phyloP scores from a whole-genome alignment of 73 alveolate genomes.

The Blepharisma japonicum region DNA sequence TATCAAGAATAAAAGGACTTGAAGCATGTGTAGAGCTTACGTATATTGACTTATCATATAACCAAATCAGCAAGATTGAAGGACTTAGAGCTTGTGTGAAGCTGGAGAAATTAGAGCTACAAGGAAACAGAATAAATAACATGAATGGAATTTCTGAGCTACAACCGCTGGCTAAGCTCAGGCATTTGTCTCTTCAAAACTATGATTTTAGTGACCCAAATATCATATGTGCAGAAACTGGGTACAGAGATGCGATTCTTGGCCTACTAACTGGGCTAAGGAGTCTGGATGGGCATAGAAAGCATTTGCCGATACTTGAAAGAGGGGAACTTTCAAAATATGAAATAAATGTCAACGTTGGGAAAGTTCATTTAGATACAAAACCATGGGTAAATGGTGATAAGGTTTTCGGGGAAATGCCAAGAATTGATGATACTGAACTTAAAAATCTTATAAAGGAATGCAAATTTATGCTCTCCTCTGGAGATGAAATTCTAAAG shows the following conservation, averaged over 20 bases:
- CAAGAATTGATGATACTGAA: background rate
- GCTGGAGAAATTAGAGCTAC: background rate
- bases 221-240: background rate
- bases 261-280: background rate
- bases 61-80: conserved; percentile 6
- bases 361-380: background rate
- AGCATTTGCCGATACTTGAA: background rate
- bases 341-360: conserved; percentile 3
- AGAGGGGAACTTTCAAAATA: conserved; percentile 5
- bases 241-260: background rate
- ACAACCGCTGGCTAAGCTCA: background rate
- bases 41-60: background rate
- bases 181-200: background rate
- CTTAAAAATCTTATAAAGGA: background rate
- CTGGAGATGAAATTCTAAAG: conserved; percentile 6
- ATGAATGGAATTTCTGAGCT: conserved; percentile 3
- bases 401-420: background rate
- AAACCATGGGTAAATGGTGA: conserved; percentile 12
- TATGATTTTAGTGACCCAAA: conserved; percentile 5
- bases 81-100: background rate
- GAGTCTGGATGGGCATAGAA: conserved; percentile 16
- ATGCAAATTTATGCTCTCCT: conserved; percentile 12
- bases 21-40: conserved; percentile 3
- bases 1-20: conserved; percentile 24
- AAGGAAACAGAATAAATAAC: background rate